Evolutionary conservation across 257 asterid genomes (phyloP).

Genomic region (Penstemon barbatus): DNA sequence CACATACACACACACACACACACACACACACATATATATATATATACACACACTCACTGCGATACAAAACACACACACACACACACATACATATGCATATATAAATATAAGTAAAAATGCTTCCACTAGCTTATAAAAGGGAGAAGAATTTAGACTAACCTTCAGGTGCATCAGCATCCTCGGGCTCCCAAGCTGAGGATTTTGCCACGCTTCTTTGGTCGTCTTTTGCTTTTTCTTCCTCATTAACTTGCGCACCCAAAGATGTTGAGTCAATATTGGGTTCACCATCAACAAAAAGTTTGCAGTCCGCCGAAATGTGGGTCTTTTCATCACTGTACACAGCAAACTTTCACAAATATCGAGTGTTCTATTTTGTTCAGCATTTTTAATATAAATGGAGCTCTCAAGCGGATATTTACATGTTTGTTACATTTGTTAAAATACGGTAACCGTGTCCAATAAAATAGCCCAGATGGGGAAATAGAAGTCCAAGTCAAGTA

Average conservation of each 20-base stretch:
- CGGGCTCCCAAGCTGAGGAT: slow-evolving; percentile 56
- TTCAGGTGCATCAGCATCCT: slow-evolving; percentile 75
- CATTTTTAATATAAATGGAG: slow-evolving; percentile 10
- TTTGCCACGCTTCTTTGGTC: slow-evolving; percentile 42
- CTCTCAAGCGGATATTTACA: slow-evolving; percentile 1
- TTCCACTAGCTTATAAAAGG: neutral
- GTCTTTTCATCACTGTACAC: slow-evolving; percentile 52
- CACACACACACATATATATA: no score
- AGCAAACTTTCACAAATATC: slow-evolving; percentile 17
- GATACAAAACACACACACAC: no score
- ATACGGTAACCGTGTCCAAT: no score
- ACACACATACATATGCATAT: no score
- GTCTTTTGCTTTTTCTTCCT: slow-evolving; percentile 44
- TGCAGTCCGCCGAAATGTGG: slow-evolving; percentile 47
- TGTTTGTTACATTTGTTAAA: slow-evolving; percentile 3
- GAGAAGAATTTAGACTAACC: slow-evolving; percentile 50
- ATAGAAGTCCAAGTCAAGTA: no score
- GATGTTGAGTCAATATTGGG: slow-evolving; percentile 46
- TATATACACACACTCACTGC: no score
- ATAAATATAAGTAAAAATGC: no score
- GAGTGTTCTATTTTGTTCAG: slow-evolving; percentile 20
- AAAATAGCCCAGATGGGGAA: no score
- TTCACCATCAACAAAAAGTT: slow-evolving; percentile 40
- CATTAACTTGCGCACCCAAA: slow-evolving; percentile 42
- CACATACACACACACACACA: no score